These are phyloP conservation scores for Paraconiothyrium sp. DNA, from an alignment of 2,329 filamentous ascomycete species.

Conservation along the genomic window DNA sequence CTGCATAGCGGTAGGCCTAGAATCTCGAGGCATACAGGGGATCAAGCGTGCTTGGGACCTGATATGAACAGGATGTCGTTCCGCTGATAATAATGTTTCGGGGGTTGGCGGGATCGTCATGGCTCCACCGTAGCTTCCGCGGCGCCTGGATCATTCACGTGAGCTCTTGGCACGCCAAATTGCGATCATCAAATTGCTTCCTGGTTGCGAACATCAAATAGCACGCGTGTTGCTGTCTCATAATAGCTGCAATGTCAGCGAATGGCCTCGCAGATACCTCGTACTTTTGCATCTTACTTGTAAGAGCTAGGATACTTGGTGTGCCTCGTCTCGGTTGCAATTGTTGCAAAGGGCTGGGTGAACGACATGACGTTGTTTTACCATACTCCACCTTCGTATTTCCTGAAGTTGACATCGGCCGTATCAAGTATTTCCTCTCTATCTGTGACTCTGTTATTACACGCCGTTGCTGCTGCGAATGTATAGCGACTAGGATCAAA, in stretches of 20 bases:
- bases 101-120: slow-evolving; percentile 8
- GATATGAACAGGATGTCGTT: slow-evolving; percentile 4
- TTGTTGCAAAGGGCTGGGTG: not conserved
- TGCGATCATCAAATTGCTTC: not conserved
- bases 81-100: not conserved
- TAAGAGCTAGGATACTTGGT: not conserved
- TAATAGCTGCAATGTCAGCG: not conserved
- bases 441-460: too few relatives aligned
- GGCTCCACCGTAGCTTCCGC: slow-evolving; percentile 8
- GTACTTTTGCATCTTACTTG: not conserved
- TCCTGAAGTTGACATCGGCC: not conserved
- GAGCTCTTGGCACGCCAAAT: slow-evolving; percentile 12
- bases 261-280: not conserved
- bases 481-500: too few relatives aligned
- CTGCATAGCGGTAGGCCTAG: not conserved
- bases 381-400: not conserved
- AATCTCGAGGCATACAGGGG: not conserved
- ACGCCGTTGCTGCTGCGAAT: too few relatives aligned
- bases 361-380: not conserved
- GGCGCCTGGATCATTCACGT: slow-evolving; percentile 5
- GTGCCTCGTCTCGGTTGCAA: not conserved
- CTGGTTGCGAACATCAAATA: not conserved
- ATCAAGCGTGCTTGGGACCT: not conserved
- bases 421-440: not conserved
- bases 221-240: not conserved